phyloP scores from a whole-genome alignment of 2,329 filamentous ascomycete species.

The Colletotrichum sp. region DNA sequence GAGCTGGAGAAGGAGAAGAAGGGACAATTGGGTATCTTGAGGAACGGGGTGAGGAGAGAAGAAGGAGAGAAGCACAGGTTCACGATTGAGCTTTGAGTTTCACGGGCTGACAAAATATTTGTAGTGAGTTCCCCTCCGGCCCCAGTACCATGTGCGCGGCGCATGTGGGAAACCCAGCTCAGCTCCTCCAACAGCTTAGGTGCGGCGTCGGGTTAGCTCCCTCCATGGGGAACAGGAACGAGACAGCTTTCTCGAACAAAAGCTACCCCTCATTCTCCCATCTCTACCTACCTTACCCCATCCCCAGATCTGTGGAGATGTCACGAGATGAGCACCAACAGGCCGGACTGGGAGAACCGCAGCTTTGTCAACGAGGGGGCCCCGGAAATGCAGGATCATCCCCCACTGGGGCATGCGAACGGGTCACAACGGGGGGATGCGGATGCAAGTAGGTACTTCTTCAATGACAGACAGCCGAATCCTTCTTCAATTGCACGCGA shows the following conservation, averaged over 20 bases:
- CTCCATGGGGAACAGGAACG: slow-evolving; percentile 11
- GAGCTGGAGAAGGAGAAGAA: background rate
- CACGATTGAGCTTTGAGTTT: background rate
- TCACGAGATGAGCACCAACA: slow-evolving; percentile 21
- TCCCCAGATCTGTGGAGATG: slow-evolving; percentile 22
- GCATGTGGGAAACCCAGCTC: background rate
- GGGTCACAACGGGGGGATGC: background rate
- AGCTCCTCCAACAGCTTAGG: background rate
- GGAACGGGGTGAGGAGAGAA: background rate
- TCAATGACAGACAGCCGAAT: background rate
- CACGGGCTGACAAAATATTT: slow-evolving; percentile 22
- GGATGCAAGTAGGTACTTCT: background rate
- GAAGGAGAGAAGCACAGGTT: background rate
- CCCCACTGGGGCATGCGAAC: slow-evolving; percentile 12
- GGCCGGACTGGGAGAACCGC: slow-evolving; percentile 11
- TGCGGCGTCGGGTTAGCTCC: slow-evolving; percentile 17
- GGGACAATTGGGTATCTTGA: slow-evolving; percentile 8
- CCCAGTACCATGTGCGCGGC: background rate
- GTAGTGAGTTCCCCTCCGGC: background rate
- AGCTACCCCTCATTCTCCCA: slow-evolving; percentile 21
- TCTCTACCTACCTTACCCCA: slow-evolving; percentile 13
- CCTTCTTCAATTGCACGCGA: background rate
- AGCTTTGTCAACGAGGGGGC: slow-evolving; percentile 11
- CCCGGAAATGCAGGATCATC: slow-evolving; percentile 14
- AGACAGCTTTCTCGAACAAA: slow-evolving; percentile 13